A percentile compares a stretch with the other conserved stretches of the same genome.
Conservation (phyloP, 78 protist species). For the slime mould (Dictyostelium discoideum) region dicty_2.7 NC_007089.4:1826001-1826500, state of each 20-base stretch:
- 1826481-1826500: conserved; percentile 69
- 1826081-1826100: not conserved
- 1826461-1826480: conserved; percentile 25
- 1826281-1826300: conserved; percentile 53
- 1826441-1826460: not conserved
- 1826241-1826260: conserved; percentile 67
- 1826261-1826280: conserved; percentile 82
- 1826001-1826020: conserved; percentile 71
- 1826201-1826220: conserved; percentile 53
- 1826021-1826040: conserved; percentile 73
- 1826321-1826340: conserved; percentile 60
- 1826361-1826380: conserved; percentile 51
- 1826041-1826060: conserved; percentile 62
- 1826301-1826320: conserved; percentile 54
- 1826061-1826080: conserved; percentile 83
- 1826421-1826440: not conserved
- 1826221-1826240: conserved; percentile 78
- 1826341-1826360: conserved; percentile 67
- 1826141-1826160: too few relatives aligned
- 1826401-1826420: not conserved
- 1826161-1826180: not conserved
- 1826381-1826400: too few relatives aligned
- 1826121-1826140: not conserved
- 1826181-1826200: conserved; percentile 66
- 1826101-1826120: not conserved